Evolutionary conservation across 2,329 filamentous ascomycete genomes (phyloP).

Genomic region (Hymenoscyphus fraxineus): DNA sequence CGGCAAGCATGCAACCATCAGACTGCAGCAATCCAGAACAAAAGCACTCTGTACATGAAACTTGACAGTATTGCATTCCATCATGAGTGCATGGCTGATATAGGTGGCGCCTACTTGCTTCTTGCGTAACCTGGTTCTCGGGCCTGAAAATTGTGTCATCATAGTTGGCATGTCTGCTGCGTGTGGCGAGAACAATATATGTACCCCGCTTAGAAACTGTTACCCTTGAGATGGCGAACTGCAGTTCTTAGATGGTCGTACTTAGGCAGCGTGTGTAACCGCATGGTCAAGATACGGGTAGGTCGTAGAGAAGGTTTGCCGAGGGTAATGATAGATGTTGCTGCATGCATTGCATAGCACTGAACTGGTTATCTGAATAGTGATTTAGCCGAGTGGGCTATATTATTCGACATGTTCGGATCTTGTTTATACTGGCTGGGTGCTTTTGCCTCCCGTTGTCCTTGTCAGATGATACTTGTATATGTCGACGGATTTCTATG

Average conservation of each 20-base stretch:
- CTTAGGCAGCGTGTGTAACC: background rate
- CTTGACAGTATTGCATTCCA: background rate
- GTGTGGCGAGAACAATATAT: background rate
- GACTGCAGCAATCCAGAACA: slow-evolving; percentile 1
- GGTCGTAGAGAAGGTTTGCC: background rate
- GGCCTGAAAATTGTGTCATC: background rate
- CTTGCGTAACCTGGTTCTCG: slow-evolving; percentile 2
- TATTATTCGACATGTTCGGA: background rate
- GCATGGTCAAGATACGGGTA: background rate
- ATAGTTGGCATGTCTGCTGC: background rate
- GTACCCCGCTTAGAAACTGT: background rate
- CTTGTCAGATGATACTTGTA: no score
- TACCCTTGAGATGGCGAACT: slow-evolving; percentile 2
- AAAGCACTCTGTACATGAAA: background rate
- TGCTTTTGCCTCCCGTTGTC: no score
- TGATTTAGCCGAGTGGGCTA: background rate
- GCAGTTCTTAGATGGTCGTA: background rate
- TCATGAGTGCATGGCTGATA: background rate
- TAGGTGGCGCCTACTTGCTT: background rate
- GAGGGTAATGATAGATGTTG: background rate
- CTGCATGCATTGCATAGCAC: background rate
- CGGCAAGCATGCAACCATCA: background rate
- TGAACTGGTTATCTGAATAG: background rate
- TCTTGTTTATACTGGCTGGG: background rate
- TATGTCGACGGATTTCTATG: no score